Percentiles rank a stretch among this genome's conserved stretches.
Evolutionary conservation across 2,329 filamentous ascomycete genomes (phyloP).

Genomic region (Talaromyces verruculosus): DNA sequence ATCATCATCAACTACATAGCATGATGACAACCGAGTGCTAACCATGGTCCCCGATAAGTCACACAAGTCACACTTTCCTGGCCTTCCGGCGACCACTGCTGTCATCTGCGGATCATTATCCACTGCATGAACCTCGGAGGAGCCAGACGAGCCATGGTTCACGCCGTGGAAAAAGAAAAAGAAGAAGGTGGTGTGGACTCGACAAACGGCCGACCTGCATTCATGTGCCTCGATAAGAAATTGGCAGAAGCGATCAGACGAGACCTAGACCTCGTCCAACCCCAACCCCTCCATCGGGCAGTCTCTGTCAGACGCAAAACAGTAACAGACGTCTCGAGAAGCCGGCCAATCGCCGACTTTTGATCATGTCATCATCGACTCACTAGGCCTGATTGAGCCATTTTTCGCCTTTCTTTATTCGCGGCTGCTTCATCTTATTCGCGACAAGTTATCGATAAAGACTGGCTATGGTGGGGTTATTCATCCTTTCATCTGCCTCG

Average conservation of each 20-base stretch:
- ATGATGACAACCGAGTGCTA: neutral
- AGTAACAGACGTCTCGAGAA: neutral
- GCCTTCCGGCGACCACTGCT: slow-evolving; percentile 1
- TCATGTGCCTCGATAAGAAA: neutral
- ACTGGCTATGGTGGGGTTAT: neutral
- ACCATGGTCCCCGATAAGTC: neutral
- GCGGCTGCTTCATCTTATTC: slow-evolving; percentile 3
- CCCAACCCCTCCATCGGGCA: neutral
- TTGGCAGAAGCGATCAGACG: neutral
- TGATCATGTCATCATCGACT: slow-evolving; percentile 5
- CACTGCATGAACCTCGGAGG: slow-evolving; percentile 11
- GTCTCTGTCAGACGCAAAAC: neutral
- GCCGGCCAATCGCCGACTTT: slow-evolving; percentile 12
- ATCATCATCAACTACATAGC: neutral
- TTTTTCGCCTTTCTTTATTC: slow-evolving; percentile 10
- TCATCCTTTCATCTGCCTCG: neutral
- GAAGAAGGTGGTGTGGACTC: slow-evolving; percentile 3
- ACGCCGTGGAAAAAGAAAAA: slow-evolving; percentile 15
- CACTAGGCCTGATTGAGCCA: neutral
- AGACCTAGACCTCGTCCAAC: slow-evolving; percentile 8
- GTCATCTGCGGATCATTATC: slow-evolving; percentile 18
- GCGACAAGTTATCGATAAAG: slow-evolving; percentile 12
- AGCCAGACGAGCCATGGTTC: slow-evolving; percentile 34
- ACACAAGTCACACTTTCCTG: neutral
- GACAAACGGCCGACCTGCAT: slow-evolving; percentile 21